phyloP scores from a whole-genome alignment of 2,329 filamentous ascomycete genomes.

The Aspergillus sp. region DNA sequence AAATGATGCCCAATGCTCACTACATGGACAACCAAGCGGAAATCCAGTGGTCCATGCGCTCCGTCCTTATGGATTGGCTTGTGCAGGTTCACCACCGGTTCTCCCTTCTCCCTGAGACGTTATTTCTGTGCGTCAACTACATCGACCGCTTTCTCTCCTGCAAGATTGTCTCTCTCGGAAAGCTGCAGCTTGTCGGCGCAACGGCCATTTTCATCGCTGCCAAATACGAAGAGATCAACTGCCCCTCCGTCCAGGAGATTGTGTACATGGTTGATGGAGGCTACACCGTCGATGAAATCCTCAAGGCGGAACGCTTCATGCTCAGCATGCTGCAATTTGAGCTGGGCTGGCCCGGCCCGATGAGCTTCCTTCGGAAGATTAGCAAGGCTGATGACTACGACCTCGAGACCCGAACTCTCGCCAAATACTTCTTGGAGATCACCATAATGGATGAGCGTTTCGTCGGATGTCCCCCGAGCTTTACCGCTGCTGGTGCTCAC shows the following conservation, averaged over 20 bases:
- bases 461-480: constrained; percentile 86
- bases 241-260: constrained; percentile 90
- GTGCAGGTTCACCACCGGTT: constrained; percentile 95
- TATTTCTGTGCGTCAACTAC: constrained; percentile 94
- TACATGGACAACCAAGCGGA: constrained; percentile 99
- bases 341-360: constrained; percentile 95
- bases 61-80: constrained; percentile 96
- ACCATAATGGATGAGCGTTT: constrained; percentile 98
- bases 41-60: constrained; percentile 98
- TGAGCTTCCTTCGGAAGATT: constrained; percentile 95
- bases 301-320: constrained; percentile 98
- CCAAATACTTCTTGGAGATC: constrained; percentile 96
- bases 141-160: constrained; percentile 93
- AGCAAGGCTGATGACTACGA: constrained; percentile 99
- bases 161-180: constrained; percentile 92
- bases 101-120: constrained; percentile 83
- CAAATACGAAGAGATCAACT: constrained; percentile 99
- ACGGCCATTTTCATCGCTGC: constrained; percentile 94
- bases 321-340: constrained; percentile 94
- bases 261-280: constrained; percentile 97
- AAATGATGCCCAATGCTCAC: constrained; percentile 80
- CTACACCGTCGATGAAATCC: constrained; percentile 84
- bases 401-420: constrained; percentile 86
- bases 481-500: constrained; percentile 84
- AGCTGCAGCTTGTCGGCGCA: constrained; percentile 92